Evolutionary conservation across 2,329 filamentous ascomycete genomes (phyloP).

Genomic region (Monosporascus sp.): DNA sequence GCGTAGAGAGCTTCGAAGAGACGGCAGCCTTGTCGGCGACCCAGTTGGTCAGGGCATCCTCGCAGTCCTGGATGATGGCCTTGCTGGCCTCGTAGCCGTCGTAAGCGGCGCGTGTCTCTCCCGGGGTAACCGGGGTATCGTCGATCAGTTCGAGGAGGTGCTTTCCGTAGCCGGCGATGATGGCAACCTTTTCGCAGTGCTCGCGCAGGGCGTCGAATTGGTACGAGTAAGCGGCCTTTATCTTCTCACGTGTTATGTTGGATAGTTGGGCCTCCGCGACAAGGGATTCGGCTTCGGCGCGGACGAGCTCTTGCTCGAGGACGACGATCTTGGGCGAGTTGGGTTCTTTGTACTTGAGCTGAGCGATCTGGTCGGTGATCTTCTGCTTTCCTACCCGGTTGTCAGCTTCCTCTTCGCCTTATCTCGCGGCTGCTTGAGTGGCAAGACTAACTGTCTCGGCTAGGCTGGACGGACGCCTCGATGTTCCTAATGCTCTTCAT

Average conservation of each 20-base stretch:
- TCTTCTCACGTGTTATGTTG: conserved; percentile 98
- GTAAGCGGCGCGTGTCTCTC: conserved; percentile 91
- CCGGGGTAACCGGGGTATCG: conserved; percentile 93
- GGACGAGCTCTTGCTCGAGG: conserved; percentile 95
- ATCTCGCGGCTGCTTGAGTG: conserved; percentile 2
- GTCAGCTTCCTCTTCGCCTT: conserved; percentile 12
- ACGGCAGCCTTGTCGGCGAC: conserved; percentile 86
- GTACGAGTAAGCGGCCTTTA: conserved; percentile 97
- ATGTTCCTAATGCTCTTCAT: conserved; percentile 99
- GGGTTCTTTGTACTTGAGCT: conserved; percentile 99
- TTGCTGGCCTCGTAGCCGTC: conserved; percentile 98
- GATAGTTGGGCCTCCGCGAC: conserved; percentile 97
- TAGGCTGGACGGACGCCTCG: conserved; percentile 95
- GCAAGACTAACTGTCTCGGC: conserved; percentile 74
- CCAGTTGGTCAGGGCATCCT: conserved; percentile 97
- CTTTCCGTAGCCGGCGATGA: conserved; percentile 96
- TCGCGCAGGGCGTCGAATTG: conserved; percentile 97
- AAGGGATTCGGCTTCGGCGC: conserved; percentile 96
- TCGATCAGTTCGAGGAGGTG: conserved; percentile 96
- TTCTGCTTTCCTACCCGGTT: conserved; percentile 82
- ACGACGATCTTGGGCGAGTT: conserved; percentile 97
- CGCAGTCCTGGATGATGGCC: conserved; percentile 98
- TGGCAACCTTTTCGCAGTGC: conserved; percentile 96
- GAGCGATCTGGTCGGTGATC: conserved; percentile 97
- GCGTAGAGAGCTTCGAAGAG: conserved; percentile 77